Percentiles rank a stretch among this genome's conserved stretches.
These are phyloP conservation scores for Pichia exigua DNA, from an alignment of 805 yeast genomes.

Conservation along the genomic window DNA sequence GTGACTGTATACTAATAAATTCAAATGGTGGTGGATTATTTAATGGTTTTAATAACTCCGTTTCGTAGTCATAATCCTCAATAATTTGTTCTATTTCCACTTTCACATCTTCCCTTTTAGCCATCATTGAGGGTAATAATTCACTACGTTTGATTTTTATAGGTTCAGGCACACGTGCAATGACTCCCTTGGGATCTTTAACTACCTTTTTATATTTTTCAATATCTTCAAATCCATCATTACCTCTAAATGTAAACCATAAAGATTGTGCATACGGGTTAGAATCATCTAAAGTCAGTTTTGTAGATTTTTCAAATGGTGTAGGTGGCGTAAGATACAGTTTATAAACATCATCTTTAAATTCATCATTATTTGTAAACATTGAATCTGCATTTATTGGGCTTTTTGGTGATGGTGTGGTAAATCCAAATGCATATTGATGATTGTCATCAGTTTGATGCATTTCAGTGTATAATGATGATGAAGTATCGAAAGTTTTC, in stretches of 20 bases:
- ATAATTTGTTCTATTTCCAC: neutral
- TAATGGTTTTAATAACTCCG: neutral
- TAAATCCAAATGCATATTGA: neutral
- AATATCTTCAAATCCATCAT: slow-evolving; percentile 30
- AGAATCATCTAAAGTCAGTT: neutral
- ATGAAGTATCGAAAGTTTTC: slow-evolving; percentile 2
- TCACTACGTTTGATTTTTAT: neutral
- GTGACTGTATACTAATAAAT: slow-evolving; percentile 4
- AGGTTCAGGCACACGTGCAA: neutral
- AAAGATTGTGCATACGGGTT: slow-evolving; percentile 39
- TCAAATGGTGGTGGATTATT: slow-evolving; percentile 7
- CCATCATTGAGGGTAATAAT: slow-evolving; percentile 5
- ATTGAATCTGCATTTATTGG: neutral
- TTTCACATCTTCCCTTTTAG: slow-evolving; percentile 2
- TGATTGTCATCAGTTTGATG: too few relatives aligned
- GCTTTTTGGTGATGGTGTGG: neutral
- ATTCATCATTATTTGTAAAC: neutral
- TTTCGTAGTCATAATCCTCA: neutral
- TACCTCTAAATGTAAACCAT: slow-evolving; percentile 32
- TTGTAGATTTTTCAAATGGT: slow-evolving; percentile 10
- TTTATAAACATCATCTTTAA: slow-evolving; percentile 9
- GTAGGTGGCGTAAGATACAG: slow-evolving; percentile 14
- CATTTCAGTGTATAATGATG: slow-evolving; percentile 3
- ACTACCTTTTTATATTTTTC: slow-evolving; percentile 8
- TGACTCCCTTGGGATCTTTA: neutral